These are phyloP conservation scores for Trypethelium eluteriae DNA, from an alignment of 495 filamentous ascomycete genomes.

Conservation along the genomic window DNA sequence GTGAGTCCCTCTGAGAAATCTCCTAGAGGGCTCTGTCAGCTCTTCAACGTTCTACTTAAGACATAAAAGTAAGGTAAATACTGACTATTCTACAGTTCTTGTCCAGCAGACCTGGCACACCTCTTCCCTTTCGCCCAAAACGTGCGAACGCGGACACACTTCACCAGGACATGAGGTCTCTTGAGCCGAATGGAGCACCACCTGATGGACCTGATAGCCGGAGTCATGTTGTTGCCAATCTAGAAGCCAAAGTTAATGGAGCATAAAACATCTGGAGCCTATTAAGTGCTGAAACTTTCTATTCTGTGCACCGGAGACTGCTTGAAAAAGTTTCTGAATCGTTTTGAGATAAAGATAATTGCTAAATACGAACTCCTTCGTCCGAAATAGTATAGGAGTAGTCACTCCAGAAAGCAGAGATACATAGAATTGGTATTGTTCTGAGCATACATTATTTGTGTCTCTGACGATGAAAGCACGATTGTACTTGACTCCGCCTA, in stretches of 20 bases:
- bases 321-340: too few relatives aligned
- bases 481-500: too few relatives aligned
- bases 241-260: conserved; percentile 19
- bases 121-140: conserved; percentile 43
- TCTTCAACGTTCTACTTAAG: neutral
- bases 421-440: too few relatives aligned
- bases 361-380: too few relatives aligned
- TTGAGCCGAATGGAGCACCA: conserved; percentile 12
- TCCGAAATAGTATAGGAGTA: too few relatives aligned
- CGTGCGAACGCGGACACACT: conserved; percentile 29
- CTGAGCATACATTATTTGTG: too few relatives aligned
- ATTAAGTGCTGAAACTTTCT: neutral
- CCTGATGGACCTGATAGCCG: conserved; percentile 12
- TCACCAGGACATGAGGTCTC: conserved; percentile 21
- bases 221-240: conserved; percentile 22
- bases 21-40: neutral
- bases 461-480: too few relatives aligned
- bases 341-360: too few relatives aligned
- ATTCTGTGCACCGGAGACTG: neutral
- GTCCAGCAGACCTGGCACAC: conserved; percentile 48
- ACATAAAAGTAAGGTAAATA: neutral
- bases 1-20: conserved; percentile 47
- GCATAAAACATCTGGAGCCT: neutral
- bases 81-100: conserved; percentile 43
- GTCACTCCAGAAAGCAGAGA: too few relatives aligned